phyloP scores from a whole-genome alignment of 2,329 filamentous ascomycete species.

The Stromatinia cepivora region DNA sequence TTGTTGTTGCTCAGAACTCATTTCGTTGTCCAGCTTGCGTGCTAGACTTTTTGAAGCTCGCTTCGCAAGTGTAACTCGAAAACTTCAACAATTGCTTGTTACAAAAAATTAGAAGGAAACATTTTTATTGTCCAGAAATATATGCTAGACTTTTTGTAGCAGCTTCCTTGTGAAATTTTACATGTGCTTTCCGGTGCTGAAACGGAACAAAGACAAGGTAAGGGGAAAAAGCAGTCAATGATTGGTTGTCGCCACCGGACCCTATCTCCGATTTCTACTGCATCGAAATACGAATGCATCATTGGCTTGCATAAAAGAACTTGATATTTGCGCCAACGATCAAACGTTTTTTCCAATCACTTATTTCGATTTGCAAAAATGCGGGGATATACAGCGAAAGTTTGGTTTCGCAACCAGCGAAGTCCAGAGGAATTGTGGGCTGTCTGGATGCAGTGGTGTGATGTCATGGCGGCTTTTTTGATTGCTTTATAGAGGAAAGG shows the following conservation, averaged over 20 bases:
- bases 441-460: background rate
- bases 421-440: too few species aligned
- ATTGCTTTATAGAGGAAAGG: background rate
- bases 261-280: background rate
- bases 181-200: background rate
- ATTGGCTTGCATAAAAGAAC: background rate
- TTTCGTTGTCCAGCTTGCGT: too few species aligned
- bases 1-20: too few species aligned
- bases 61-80: too few species aligned
- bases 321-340: background rate
- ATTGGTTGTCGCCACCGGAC: background rate
- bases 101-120: too few species aligned
- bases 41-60: too few species aligned
- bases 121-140: too few species aligned
- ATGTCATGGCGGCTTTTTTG: background rate
- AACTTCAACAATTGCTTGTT: too few species aligned
- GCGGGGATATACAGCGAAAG: background rate
- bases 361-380: background rate
- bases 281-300: background rate
- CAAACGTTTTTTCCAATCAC: background rate
- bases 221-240: background rate
- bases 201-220: background rate
- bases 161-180: background rate
- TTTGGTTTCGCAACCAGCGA: background rate
- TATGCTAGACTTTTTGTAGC: too few species aligned